Conservation (phyloP, 129 eudicot genomes). For the Helianthus annuus region HanXRQr2.0-SUNRISE NC_035435.2:29126768-29127267, state of each 20-base stretch:
- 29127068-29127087: neutral
- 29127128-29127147: neutral
- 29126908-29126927: too few relatives aligned
- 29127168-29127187: neutral
- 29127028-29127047: neutral
- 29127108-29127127: neutral
- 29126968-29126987: too few relatives aligned
- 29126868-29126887: too few relatives aligned
- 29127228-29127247: neutral
- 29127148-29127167: neutral
- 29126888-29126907: too few relatives aligned
- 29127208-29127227: too few relatives aligned
- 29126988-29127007: neutral
- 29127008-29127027: neutral
- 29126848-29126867: too few relatives aligned
- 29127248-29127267: neutral
- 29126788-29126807: neutral
- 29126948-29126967: too few relatives aligned
- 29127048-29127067: neutral
- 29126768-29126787: neutral
- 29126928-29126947: too few relatives aligned
- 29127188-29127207: neutral
- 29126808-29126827: too few relatives aligned
- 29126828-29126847: too few relatives aligned
- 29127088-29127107: neutral